Evolutionary conservation across 129 eudicot species (phyloP).

Genomic region (Mikania micrantha): DNA sequence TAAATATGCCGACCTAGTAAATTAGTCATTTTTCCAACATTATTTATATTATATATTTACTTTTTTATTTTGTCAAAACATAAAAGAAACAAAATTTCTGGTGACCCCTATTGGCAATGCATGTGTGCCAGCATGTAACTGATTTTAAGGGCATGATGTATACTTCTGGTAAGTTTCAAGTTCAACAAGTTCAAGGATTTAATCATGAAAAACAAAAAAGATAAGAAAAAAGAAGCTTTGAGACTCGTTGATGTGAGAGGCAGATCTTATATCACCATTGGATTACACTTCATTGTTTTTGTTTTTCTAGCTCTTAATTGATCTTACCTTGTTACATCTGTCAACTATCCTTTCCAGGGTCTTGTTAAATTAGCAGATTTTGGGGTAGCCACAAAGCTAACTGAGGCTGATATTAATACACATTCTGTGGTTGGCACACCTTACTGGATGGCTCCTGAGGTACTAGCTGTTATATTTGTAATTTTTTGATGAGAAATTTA

Average conservation of each 20-base stretch:
- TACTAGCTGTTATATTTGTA: conserved; percentile 15
- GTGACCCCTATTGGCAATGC: not conserved
- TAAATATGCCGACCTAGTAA: not conserved
- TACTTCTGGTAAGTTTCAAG: not conserved
- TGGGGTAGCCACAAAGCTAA: conserved; percentile 96
- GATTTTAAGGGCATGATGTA: not conserved
- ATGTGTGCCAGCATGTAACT: not conserved
- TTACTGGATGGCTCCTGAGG: conserved; percentile 99
- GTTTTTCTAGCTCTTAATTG: not conserved
- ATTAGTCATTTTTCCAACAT: not conserved
- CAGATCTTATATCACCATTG: not conserved
- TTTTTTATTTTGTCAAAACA: not conserved
- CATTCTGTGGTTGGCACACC: conserved; percentile 99
- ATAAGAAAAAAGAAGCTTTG: not conserved
- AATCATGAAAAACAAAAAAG: too few species aligned
- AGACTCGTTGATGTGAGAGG: not conserved
- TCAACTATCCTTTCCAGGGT: conserved; percentile 54
- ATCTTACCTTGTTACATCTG: conserved; percentile 4
- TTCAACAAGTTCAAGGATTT: not conserved
- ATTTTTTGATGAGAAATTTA: not conserved
- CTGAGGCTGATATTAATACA: conserved; percentile 93
- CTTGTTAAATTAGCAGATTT: conserved; percentile 98
- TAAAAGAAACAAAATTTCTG: not conserved
- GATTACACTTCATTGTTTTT: not conserved
- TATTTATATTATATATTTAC: not conserved